Evolutionary conservation across 345 rosid genomes (phyloP).

Genomic region (Garcia nutans): DNA sequence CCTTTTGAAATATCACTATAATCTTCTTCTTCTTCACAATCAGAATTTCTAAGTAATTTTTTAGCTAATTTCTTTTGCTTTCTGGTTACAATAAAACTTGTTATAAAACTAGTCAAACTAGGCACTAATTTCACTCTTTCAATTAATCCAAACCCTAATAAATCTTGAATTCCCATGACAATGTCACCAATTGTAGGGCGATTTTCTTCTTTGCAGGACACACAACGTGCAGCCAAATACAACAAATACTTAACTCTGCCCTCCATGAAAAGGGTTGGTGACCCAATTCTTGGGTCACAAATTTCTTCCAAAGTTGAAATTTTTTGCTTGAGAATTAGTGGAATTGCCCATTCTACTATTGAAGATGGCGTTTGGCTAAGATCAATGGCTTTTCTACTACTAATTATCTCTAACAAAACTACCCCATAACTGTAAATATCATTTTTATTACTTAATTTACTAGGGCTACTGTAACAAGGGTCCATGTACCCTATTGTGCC

Average conservation of each 20-base stretch:
- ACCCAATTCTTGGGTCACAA: constrained; percentile 40
- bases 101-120: constrained; percentile 40
- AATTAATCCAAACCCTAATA: constrained; percentile 19
- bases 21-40: neutral
- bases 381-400: constrained; percentile 65
- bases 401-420: constrained; percentile 57
- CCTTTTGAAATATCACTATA: constrained; percentile 22
- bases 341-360: constrained; percentile 63
- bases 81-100: constrained; percentile 35
- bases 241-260: constrained; percentile 39
- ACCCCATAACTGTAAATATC: constrained; percentile 78
- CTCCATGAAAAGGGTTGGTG: constrained; percentile 29
- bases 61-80: constrained; percentile 24
- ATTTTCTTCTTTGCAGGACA: constrained; percentile 33
- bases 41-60: neutral
- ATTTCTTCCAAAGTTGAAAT: constrained; percentile 22
- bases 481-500: constrained; percentile 83
- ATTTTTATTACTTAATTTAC: constrained; percentile 48
- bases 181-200: constrained; percentile 55
- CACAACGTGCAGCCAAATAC: constrained; percentile 55
- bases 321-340: constrained; percentile 38
- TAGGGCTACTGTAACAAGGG: constrained; percentile 56
- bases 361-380: constrained; percentile 46
- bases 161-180: constrained; percentile 35
- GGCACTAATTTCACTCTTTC: constrained; percentile 34